A percentile compares a stretch with the other conserved stretches of the same genome.
phyloP scores from a whole-genome alignment of 495 filamentous ascomycete genomes.

The Achaetomiella virescens region DNA sequence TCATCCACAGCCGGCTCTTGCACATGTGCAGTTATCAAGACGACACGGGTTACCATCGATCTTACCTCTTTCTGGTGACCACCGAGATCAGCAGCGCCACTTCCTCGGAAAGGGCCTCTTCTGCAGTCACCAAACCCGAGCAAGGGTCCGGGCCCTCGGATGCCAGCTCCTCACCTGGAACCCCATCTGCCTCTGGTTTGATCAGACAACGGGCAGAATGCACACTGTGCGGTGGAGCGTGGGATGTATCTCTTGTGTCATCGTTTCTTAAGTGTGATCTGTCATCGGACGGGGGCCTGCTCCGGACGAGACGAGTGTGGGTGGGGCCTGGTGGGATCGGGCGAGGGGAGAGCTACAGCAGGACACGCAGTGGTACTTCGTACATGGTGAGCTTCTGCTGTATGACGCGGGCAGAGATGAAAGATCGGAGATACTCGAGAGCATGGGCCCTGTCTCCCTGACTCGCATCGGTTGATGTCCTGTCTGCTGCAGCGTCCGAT shows the following conservation, averaged over 20 bases:
- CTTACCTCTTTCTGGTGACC: too few species aligned
- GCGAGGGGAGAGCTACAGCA: background rate
- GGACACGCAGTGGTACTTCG: too few species aligned
- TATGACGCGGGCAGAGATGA: background rate
- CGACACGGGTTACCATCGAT: too few species aligned
- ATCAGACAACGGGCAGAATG: background rate
- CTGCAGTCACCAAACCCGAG: too few species aligned
- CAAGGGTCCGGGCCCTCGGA: background rate
- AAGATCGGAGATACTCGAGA: background rate
- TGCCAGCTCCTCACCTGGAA: background rate
- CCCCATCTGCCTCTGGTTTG: background rate
- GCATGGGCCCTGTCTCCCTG: background rate
- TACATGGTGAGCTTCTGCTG: too few species aligned
- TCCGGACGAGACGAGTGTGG: background rate
- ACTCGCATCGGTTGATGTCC: background rate
- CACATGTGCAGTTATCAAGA: too few species aligned
- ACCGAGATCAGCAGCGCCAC: too few species aligned
- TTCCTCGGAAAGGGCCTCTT: too few species aligned
- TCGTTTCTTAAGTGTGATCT: background rate
- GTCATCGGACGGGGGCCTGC: background rate
- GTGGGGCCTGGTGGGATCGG: background rate
- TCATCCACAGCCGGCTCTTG: too few species aligned
- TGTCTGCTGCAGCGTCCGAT: background rate
- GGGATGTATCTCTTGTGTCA: background rate
- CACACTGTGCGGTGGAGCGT: slow-evolving; percentile 6